Base-by-base conservation (phyloP, 192 early-diverging fungal genomes). In the Mortierella hygrophila region DNA sequence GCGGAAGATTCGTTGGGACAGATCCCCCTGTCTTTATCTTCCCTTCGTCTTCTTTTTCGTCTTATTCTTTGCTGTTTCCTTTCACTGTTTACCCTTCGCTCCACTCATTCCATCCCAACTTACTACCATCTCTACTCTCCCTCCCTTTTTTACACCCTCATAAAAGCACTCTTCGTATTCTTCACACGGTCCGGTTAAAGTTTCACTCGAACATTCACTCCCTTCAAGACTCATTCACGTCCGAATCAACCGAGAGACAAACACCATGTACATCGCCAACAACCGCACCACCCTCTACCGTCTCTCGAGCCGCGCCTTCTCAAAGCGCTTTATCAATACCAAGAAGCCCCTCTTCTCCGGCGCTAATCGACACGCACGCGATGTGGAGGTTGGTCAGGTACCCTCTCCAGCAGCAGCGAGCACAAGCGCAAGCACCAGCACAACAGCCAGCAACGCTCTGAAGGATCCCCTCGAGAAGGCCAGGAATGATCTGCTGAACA, bases 401-500 rank as follows among this genome's bases (percentile, higher is more conserved):
- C 60, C 60, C 26, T 65, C 60, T 26, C 60, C 60, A 15, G 9
- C 60, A 26, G 26, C 29, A 65, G 60, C 29, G 26, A 32, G 60
- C 60, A 65, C 60, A 26, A 78, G 68, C 35, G 23, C 60, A 26
- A 70, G 68, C 46, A 65, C n/a, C 0, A 20, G 16, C 16, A 18
- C 49, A 21, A 5, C 49, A 29, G 23, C 10, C 21, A 47, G 23
- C 21, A 65, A 44, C 26, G 35, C 70, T 10, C 6, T 47, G 44
- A 79, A 79, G 40, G 77, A 79, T 3, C 26, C 77, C 26, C 55
- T 84, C n/a, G 77, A 84, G 44, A 83, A 79, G 69, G 32, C 77
- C 49, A 73, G 77, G 74, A 79, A 70, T n/a, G 82, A 84, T 2
- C 68, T 84, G 15, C 68, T 79, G 21, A 78, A 84, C 35, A 79